Base-by-base conservation (phyloP, 2,329 filamentous ascomycete genomes). In the Aspergillus transmontanensis region DNA sequence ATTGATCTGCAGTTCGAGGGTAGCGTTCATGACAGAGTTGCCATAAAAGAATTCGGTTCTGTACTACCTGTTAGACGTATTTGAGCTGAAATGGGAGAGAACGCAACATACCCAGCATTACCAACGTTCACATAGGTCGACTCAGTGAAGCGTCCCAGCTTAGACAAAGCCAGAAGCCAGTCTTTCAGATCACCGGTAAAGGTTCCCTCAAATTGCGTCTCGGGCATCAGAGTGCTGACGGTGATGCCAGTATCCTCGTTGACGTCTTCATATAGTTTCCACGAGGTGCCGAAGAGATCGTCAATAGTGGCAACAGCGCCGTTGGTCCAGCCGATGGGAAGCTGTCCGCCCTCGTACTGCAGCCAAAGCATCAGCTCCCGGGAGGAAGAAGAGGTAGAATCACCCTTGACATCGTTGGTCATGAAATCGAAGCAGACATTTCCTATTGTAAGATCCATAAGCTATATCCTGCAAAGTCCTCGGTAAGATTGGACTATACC, bases 321-420 rank as follows among this genome's bases (percentile, higher is more conserved):
- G 48, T 72, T 68, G 7, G 69, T 65, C 73, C 76, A 82, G 51
- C 80, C 80, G 61, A 82, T 82, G 16, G 80, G 80, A 5, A 81
- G 70, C 63, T 82, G 80, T 2, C 78, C 79, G 21, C 79, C 79
- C n/a, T 79, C 78, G 59, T 78, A 81, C 30, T 78, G 74, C 2
- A 82, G 74, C 80, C 80, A 82, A 16, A 82, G 78, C 80, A 82
- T 82, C 28, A 80, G 72, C 63, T 82, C 79, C 61, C 80, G 79
- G 0, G 78, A 76, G 6, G 66, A 62, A 36, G 69, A 69, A 21
- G 76, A 79, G 4, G 80, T 81, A 1, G 75, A 79, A 70, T 82
- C 80, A 50, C 78, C 79, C 55, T 80, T 76, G 10, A 75, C 78
- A 66, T 79, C 74, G 21, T 76, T 79, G 6, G 78, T 80, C 76